Base-by-base conservation (phyloP, 1,284 basidiomycete genomes). In the Abortiporus biennis region DNA sequence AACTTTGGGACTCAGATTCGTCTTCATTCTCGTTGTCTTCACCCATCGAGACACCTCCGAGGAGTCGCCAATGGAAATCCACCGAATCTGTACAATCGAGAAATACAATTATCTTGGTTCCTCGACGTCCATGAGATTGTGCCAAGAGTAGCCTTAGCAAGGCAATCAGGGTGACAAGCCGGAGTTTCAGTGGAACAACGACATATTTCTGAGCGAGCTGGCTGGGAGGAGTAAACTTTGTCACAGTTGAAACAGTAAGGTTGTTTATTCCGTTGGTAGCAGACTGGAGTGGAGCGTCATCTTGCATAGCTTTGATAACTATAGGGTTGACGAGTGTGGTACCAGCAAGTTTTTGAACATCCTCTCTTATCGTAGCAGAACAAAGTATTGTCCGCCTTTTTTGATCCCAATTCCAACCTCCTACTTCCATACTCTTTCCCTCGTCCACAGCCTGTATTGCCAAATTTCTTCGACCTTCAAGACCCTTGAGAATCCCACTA, bases 61-160 rank as follows among this genome's bases (percentile, higher is more conserved):
- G 66, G n/a, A 97, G 70, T 36, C 76, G 76, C 88, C 91, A 99
- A 60, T 97, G 92, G 58, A 93, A 98, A 62, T 99, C 95, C 24
- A 99, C 96, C 1, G 92, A 92, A 62, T 98, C 94, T 2, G 93
- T 99, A 54, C 93, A 98, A 54, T 87, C 93, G 47, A 99, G 69
- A 64, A 99, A 99, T 4, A 99, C 92, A 41, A 99, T 92, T 34
- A 97, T 81, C 57, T 82, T 86, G 19, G 71, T 69, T 21, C 75
- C 74, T 34, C 69, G 64, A 34, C 67, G 68, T 25, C 59, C 61
- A 48, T 69, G 68, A 13, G 72, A 66, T 56, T 81, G 74, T 2
- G 83, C 67, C 27, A 97, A 69, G 4, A 95, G 71, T 3, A 79
- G 78, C 20, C 86, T 81, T 23, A 94, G 67, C 2, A 99, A 72